These are phyloP conservation scores for Saccharomycopsis schoenii DNA, from an alignment of 805 yeast genomes.

Conservation along the genomic window DNA sequence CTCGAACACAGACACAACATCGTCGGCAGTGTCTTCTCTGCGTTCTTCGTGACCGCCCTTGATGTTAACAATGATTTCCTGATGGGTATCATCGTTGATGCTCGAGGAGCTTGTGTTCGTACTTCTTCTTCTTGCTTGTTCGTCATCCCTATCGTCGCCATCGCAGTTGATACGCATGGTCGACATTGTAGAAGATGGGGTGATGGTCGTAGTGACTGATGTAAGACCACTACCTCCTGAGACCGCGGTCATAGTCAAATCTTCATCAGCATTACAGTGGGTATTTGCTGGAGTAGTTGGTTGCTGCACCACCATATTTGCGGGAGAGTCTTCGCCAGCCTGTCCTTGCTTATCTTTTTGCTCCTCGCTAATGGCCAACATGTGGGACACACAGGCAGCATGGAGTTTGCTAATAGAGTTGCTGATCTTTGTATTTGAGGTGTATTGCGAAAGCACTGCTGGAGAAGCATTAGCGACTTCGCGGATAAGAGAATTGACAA, in stretches of 20 bases:
- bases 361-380: slow-evolving; percentile 18
- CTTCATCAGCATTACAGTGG: no score
- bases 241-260: no score
- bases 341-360: slow-evolving; percentile 1
- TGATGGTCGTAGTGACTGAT: background rate
- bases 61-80: background rate
- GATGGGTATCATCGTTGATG: background rate
- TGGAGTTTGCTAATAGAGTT: slow-evolving; percentile 12
- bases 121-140: background rate
- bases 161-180: background rate
- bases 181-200: background rate
- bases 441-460: slow-evolving; percentile 13
- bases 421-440: slow-evolving; percentile 1
- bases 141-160: background rate
- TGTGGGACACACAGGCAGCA: slow-evolving; percentile 16
- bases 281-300: background rate
- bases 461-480: slow-evolving; percentile 15
- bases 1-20: background rate
- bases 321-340: background rate
- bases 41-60: background rate
- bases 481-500: slow-evolving; percentile 11
- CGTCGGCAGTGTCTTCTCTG: background rate
- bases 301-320: background rate
- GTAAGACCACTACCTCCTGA: no score
- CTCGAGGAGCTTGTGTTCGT: background rate